phyloP scores from a whole-genome alignment of 257 asterid genomes.

The Phtheirospermum japonicum region DNA sequence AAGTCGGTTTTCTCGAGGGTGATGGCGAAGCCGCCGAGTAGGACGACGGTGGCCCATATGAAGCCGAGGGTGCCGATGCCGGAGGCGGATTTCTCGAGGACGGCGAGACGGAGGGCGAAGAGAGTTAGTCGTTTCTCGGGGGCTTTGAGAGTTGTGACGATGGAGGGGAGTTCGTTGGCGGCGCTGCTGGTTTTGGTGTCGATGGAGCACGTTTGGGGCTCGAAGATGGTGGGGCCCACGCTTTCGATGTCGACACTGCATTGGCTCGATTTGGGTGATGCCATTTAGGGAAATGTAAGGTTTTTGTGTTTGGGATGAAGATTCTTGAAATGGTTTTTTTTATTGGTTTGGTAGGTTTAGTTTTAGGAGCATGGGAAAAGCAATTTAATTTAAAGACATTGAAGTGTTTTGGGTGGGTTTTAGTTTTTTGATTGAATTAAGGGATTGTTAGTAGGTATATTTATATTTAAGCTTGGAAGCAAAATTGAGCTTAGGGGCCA shows the following conservation, averaged over 20 bases:
- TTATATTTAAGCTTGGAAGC: neutral
- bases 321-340: neutral
- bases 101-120: conserved; percentile 85
- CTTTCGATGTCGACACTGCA: conserved; percentile 24
- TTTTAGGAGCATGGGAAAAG: no score
- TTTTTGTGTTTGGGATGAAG: neutral
- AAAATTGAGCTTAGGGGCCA: conserved; percentile 53
- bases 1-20: conserved; percentile 74
- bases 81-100: conserved; percentile 81
- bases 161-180: conserved; percentile 5
- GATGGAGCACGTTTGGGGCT: conserved; percentile 36
- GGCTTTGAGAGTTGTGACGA: conserved; percentile 37
- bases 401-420: neutral
- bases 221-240: conserved; percentile 38
- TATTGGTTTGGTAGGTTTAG: no score
- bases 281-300: conserved; percentile 34
- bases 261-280: conserved; percentile 39
- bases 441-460: neutral
- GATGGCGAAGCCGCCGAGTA: conserved; percentile 95
- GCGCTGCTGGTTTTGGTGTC: conserved; percentile 44
- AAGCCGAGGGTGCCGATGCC: conserved; percentile 86
- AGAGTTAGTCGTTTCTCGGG: conserved; percentile 90
- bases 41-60: conserved; percentile 94
- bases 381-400: no score
- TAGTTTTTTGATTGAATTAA: neutral